A percentile compares a stretch with the other conserved stretches of the same genome.
phyloP scores from a whole-genome alignment of 257 asterid genomes.

The Scutellaria galericulata region DNA sequence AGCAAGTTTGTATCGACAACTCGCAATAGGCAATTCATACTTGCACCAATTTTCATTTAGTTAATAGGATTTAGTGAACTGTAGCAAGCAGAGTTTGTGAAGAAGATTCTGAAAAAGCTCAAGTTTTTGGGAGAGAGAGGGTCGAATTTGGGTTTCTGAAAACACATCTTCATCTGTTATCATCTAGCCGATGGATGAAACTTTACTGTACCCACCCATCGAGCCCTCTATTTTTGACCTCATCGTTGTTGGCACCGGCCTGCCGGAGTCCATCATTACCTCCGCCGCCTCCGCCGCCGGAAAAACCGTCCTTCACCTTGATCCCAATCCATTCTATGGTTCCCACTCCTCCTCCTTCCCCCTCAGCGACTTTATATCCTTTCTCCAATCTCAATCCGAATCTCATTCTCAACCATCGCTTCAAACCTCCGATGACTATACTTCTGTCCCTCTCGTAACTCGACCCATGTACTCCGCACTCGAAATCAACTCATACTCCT shows the following conservation, averaged over 20 bases:
- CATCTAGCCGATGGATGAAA: slow-evolving; percentile 40
- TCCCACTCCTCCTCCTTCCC: slow-evolving; percentile 71
- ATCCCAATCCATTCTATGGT: slow-evolving; percentile 81
- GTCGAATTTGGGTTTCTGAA: neutral
- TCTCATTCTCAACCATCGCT: slow-evolving; percentile 38
- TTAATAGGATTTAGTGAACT: no score
- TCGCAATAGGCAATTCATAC: no score
- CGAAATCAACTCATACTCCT: slow-evolving; percentile 54
- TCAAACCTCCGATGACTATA: slow-evolving; percentile 37
- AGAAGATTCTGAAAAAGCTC: no score
- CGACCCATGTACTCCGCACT: slow-evolving; percentile 62
- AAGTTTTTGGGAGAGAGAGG: no score
- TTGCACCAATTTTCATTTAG: no score
- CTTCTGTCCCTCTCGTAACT: slow-evolving; percentile 43
- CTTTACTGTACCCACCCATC: slow-evolving; percentile 58
- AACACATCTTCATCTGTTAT: slow-evolving; percentile 2
- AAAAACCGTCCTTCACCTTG: slow-evolving; percentile 85
- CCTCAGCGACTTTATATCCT: slow-evolving; percentile 57
- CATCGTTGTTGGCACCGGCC: slow-evolving; percentile 82
- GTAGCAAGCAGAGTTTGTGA: no score
- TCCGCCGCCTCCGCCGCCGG: slow-evolving; percentile 79
- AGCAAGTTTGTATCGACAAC: no score
- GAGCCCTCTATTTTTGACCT: slow-evolving; percentile 86
- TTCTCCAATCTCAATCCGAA: slow-evolving; percentile 55
- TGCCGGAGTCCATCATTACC: slow-evolving; percentile 80